phyloP scores from a whole-genome alignment of 2,329 filamentous ascomycete species.

The Penicillium polonicum region DNA sequence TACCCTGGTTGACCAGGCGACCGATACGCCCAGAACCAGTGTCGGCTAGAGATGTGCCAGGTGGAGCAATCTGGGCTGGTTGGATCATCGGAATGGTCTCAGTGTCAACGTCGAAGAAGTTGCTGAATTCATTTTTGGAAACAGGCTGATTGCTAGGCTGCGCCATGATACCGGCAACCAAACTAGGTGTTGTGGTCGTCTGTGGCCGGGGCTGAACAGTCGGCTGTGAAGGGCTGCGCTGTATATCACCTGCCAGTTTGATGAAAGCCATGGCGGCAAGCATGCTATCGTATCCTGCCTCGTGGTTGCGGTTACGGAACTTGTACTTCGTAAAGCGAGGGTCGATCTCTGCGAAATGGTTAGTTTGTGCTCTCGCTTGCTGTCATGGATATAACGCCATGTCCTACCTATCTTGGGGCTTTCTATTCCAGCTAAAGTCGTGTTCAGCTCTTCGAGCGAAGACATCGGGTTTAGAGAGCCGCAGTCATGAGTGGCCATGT shows the following conservation, averaged over 20 bases:
- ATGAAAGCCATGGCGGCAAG: slow-evolving; percentile 60
- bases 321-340: slow-evolving; percentile 33
- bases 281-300: slow-evolving; percentile 64
- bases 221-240: not conserved
- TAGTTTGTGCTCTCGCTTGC: not conserved
- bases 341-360: slow-evolving; percentile 34
- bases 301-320: slow-evolving; percentile 43
- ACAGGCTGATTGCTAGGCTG: not conserved
- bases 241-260: slow-evolving; percentile 54
- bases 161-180: not conserved
- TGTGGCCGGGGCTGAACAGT: not conserved
- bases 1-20: slow-evolving; percentile 33
- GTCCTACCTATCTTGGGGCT: slow-evolving; percentile 35
- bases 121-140: not conserved
- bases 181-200: not conserved
- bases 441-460: slow-evolving; percentile 33
- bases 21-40: slow-evolving; percentile 15
- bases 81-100: not conserved
- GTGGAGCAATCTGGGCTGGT: not conserved
- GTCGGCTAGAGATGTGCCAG: slow-evolving; percentile 1
- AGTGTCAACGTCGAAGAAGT: slow-evolving; percentile 1
- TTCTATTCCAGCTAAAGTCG: slow-evolving; percentile 24
- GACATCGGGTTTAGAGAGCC: slow-evolving; percentile 50
- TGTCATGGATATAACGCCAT: not conserved
- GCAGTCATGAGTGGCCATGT: slow-evolving; percentile 59